A percentile compares a stretch with the other conserved stretches of the same genome.
These are phyloP conservation scores for Starmerella vitae DNA, from an alignment of 805 yeast species.

Conservation along the genomic window DNA sequence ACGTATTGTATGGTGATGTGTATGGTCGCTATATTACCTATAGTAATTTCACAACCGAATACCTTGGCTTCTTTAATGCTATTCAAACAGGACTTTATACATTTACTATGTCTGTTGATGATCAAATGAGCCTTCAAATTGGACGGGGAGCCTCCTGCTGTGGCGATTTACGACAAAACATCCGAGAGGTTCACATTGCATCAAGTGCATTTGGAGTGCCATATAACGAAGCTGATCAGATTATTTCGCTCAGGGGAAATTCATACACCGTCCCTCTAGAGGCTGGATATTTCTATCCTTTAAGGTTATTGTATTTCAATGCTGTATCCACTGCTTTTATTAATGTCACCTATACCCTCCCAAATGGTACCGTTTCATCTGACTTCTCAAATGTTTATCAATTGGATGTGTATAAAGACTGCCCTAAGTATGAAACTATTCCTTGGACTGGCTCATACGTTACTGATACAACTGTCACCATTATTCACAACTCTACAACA, in stretches of 20 bases:
- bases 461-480: not conserved
- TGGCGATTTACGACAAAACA: constrained; percentile 3
- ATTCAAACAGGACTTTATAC: not conserved
- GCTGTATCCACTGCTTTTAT: not conserved
- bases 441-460: not conserved
- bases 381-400: constrained; percentile 3
- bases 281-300: constrained; percentile 4
- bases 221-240: too few relatives aligned
- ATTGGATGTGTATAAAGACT: not conserved
- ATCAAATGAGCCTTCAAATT: constrained; percentile 1
- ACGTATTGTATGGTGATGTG: too few relatives aligned
- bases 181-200: not conserved
- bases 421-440: not conserved
- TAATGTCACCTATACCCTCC: not conserved
- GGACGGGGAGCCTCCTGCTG: constrained; percentile 6
- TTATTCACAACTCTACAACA: not conserved
- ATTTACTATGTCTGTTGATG: not conserved
- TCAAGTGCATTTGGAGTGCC: not conserved
- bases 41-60: not conserved
- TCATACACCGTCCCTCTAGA: not conserved
- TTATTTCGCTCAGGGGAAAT: too few relatives aligned
- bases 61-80: not conserved
- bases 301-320: constrained; percentile 6
- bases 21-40: too few relatives aligned
- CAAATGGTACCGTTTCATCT: constrained; percentile 1